Conservation (phyloP, 805 yeast genomes). For the Wickerhamiella parazyma region DNA sequence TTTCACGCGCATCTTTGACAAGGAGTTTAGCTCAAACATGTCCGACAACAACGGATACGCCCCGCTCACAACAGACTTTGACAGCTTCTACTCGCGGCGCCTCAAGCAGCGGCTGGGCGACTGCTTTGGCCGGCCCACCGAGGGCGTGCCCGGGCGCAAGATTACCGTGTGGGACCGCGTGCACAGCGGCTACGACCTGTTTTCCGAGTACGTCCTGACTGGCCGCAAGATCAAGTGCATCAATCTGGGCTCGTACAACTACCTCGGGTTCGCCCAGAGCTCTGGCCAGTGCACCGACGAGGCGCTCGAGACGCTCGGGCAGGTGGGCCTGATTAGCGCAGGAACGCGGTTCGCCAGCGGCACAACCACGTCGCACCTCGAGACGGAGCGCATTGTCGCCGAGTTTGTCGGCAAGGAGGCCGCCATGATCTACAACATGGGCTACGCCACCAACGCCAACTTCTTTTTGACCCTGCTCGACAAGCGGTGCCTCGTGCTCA, state of each 20-base stretch:
- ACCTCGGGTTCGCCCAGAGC: constrained; percentile 93
- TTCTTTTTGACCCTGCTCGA: constrained; percentile 73
- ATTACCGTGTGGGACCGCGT: constrained; percentile 69
- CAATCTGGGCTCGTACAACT: constrained; percentile 82
- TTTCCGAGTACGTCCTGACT: constrained; percentile 52
- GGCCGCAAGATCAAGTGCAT: constrained; percentile 68
- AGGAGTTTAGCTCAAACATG: constrained; percentile 49
- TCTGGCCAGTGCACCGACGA: constrained; percentile 79
- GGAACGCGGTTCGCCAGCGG: constrained; percentile 70
- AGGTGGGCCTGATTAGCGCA: constrained; percentile 64
- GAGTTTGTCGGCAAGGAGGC: constrained; percentile 84
- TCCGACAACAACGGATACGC: constrained; percentile 80
- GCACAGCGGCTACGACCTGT: constrained; percentile 34
- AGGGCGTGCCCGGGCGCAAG: constrained; percentile 93
- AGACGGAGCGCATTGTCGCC: constrained; percentile 68
- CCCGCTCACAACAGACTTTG: constrained; percentile 90
- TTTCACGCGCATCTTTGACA: constrained; percentile 61
- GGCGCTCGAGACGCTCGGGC: constrained; percentile 47
- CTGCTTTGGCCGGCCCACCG: constrained; percentile 91
- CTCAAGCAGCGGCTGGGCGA: constrained; percentile 84
- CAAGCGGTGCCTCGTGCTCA: constrained; percentile 75
- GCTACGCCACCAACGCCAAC: constrained; percentile 90
- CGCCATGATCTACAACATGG: constrained; percentile 77
- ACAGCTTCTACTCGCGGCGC: constrained; percentile 84
- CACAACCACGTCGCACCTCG: constrained; percentile 54